Evolutionary conservation across 805 yeast genomes (phyloP).

Genomic region (Lachancea waltii): DNA sequence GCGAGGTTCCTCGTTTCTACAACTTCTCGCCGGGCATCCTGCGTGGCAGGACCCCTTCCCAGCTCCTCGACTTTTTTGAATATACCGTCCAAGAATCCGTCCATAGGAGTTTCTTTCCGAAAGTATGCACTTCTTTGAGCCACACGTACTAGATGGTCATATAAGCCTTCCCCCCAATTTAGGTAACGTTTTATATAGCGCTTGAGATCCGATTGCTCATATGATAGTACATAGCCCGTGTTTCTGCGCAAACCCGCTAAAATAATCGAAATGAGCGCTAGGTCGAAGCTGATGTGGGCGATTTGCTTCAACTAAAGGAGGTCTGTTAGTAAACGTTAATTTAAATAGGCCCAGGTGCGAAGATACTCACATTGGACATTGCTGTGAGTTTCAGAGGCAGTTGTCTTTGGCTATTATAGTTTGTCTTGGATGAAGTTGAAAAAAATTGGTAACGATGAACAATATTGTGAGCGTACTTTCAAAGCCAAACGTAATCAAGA

Average conservation of each 20-base stretch:
- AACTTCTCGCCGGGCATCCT: neutral
- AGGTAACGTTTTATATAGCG: slow-evolving; percentile 48
- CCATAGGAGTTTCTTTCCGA: slow-evolving; percentile 22
- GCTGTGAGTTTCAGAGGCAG: too few relatives aligned
- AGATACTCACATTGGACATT: neutral
- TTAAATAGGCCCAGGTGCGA: neutral
- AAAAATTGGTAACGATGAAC: neutral
- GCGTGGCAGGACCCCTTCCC: slow-evolving; percentile 11
- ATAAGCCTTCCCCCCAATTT: slow-evolving; percentile 54
- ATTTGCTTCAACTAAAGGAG: slow-evolving; percentile 7
- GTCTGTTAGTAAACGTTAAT: neutral
- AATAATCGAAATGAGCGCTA: slow-evolving; percentile 70
- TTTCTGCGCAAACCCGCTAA: slow-evolving; percentile 81
- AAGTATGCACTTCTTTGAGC: slow-evolving; percentile 48
- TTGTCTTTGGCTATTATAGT: too few relatives aligned
- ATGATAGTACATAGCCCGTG: slow-evolving; percentile 56
- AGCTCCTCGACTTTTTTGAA: slow-evolving; percentile 23
- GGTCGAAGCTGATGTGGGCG: slow-evolving; percentile 69
- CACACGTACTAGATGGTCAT: slow-evolving; percentile 40
- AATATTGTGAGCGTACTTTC: neutral
- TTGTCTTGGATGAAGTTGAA: neutral
- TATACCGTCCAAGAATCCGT: slow-evolving; percentile 20
- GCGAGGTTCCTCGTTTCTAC: neutral
- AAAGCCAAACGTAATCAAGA: neutral
- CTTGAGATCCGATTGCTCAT: slow-evolving; percentile 35